phyloP scores from a whole-genome alignment of 345 rosid species.

The Populus pruinosa region DNA sequence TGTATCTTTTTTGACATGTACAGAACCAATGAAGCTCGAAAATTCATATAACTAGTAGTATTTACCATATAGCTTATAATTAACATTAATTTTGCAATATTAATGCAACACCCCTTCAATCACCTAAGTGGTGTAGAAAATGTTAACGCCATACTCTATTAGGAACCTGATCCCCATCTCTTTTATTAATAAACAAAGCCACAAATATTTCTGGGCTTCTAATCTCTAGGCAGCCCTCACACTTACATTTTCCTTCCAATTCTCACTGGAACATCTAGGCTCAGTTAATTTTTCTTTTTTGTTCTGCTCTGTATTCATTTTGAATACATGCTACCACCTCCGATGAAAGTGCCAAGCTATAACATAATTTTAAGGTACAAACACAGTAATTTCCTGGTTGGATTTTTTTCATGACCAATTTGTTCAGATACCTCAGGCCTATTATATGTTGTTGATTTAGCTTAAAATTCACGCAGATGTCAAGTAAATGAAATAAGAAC shows the following conservation, averaged over 20 bases:
- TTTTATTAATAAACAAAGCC: not conserved
- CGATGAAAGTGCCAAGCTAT: not conserved
- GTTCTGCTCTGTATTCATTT: not conserved
- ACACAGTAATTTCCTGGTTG: not conserved
- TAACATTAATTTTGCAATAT: not conserved
- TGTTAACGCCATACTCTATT: not conserved
- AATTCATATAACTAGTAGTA: not conserved
- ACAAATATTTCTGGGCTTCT: not conserved
- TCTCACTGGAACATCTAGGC: not conserved
- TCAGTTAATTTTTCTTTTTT: not conserved
- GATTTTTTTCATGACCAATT: not conserved
- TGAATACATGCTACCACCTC: not conserved
- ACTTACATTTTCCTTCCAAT: not conserved
- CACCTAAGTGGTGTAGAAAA: not conserved
- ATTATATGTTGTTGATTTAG: not conserved
- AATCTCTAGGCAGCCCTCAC: not conserved
- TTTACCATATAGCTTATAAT: not conserved
- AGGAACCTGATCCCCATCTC: not conserved
- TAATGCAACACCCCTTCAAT: not conserved
- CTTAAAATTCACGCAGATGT: not conserved
- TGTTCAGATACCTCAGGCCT: not conserved
- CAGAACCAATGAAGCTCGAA: not conserved
- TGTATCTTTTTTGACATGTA: not conserved
- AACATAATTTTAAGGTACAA: not conserved
- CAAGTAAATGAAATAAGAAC: not conserved